Evolutionary conservation across 179 eudicot species (phyloP), one percentile per base, ranked within the genome.

Genomic region (Vitellaria paradoxa): DNA sequence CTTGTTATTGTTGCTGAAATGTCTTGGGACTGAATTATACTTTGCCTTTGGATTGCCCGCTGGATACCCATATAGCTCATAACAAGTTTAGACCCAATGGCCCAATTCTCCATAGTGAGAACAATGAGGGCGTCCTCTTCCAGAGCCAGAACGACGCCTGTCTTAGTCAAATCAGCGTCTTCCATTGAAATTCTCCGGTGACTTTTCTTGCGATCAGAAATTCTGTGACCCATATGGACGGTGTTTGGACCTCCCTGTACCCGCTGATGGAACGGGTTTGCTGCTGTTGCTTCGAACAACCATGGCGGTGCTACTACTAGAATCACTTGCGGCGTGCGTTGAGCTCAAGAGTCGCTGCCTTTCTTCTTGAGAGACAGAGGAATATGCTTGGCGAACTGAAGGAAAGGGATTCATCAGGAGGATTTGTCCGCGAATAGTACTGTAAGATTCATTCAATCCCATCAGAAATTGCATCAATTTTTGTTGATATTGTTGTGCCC

Each of bases 381-480:
- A 62, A 13, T n/a, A 79, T 15, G 71, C 72, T 21, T 77, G 53
- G 49, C 52, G 17, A 26, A 77, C 42, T 2, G 73, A 49, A 40
- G 64, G 80, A 14, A 73, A 1, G 14, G 68, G 55, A 11, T 64
- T 73, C 77, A 73, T 79, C 37, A 68, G 2, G 7, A 79, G 65
- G 17, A 79, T 72, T 40, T 73, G 64, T 2, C 81, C 56, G 3
- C 65, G 71, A 7, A 72, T 53, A 24, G 57, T 56, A 18, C 45
- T 26, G 52, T 64, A 79, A 7, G 72, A 62, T 1, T 73, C 81
- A 79, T 79, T 72, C 3, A 79, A 18, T 37, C 77, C 81, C 72
- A 79, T 79, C 11, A 79, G 76, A 21, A 79, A 72, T 37, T 64
- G 23, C 74, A 77, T 76, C 60, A 24, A 76, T 65, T 65, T 76